These are phyloP conservation scores for Penicillium bovifimosum DNA, from an alignment of 495 filamentous ascomycete species.

Conservation along the genomic window DNA sequence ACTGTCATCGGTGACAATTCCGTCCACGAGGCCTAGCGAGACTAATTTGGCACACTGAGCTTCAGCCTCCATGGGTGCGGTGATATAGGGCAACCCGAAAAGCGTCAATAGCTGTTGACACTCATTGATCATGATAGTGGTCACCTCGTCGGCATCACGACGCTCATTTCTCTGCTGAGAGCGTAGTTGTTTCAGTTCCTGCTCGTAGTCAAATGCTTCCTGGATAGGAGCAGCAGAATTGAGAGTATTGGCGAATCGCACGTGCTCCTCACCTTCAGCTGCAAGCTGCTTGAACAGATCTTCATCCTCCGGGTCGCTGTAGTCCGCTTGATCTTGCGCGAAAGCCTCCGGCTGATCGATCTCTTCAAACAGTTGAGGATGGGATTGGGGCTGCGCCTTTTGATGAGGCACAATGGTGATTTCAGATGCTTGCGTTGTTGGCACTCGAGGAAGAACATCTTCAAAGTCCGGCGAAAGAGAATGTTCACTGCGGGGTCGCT, in stretches of 20 bases:
- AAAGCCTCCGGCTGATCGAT: constrained; percentile 22
- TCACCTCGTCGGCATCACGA: constrained; percentile 92
- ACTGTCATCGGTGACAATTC: constrained; percentile 95
- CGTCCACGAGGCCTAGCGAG: constrained; percentile 78
- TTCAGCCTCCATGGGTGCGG: constrained; percentile 97
- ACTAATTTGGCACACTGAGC: constrained; percentile 95
- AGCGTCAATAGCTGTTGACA: constrained; percentile 85
- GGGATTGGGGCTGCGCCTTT: background rate
- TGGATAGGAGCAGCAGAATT: constrained; percentile 58
- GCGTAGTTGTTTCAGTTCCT: constrained; percentile 78
- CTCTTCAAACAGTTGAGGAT: constrained; percentile 14
- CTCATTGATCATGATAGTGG: constrained; percentile 88
- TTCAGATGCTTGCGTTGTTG: background rate
- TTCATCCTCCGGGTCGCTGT: constrained; percentile 87
- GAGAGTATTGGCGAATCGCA: constrained; percentile 78
- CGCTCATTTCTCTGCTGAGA: constrained; percentile 93
- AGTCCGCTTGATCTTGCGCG: constrained; percentile 44
- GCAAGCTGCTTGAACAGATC: constrained; percentile 80
- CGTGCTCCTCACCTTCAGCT: constrained; percentile 86
- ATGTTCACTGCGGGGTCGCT: constrained; percentile 1
- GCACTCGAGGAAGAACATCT: constrained; percentile 32
- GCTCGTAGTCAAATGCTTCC: constrained; percentile 72
- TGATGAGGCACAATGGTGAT: constrained; percentile 21
- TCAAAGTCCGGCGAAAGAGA: constrained; percentile 53
- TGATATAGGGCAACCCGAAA: constrained; percentile 94